A percentile compares a stretch with the other conserved stretches of the same genome.
These are phyloP conservation scores for Drosera capensis DNA, from an alignment of 148 eudicot species.

Conservation along the genomic window DNA sequence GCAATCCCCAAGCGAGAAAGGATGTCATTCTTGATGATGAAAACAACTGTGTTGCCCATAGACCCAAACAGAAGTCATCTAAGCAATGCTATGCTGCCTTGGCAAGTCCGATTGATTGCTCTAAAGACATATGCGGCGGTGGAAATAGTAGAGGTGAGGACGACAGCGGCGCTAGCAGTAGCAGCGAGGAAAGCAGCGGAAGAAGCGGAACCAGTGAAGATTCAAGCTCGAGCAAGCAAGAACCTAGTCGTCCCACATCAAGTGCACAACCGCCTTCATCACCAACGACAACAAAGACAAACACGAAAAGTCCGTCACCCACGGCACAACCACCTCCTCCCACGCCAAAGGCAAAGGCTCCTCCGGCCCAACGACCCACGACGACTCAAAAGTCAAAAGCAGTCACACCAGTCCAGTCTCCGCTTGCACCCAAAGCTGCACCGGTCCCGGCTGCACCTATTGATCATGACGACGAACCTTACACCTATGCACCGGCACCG, in stretches of 20 bases:
- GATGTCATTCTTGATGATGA: conserved; percentile 9
- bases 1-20: conserved; percentile 7
- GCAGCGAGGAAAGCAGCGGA: background rate
- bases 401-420: background rate
- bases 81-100: conserved; percentile 17
- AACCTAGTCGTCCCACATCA: background rate
- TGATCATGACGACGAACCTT: background rate
- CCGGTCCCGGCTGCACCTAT: background rate
- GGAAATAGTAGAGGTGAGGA: background rate
- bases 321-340: background rate
- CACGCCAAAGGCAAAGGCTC: background rate
- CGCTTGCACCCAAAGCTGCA: background rate
- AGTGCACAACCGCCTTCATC: background rate
- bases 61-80: conserved; percentile 20
- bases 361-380: background rate
- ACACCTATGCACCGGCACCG: conserved; percentile 2
- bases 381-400: background rate
- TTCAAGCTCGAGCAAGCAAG: background rate
- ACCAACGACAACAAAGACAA: background rate
- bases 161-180: background rate
- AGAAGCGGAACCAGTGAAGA: background rate
- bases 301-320: background rate
- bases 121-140: conserved; percentile 16
- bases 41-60: conserved; percentile 29
- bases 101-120: conserved; percentile 25